Evolutionary conservation across 108 stramenopile species (phyloP).

Genomic region (Schizochytrium sp.): DNA sequence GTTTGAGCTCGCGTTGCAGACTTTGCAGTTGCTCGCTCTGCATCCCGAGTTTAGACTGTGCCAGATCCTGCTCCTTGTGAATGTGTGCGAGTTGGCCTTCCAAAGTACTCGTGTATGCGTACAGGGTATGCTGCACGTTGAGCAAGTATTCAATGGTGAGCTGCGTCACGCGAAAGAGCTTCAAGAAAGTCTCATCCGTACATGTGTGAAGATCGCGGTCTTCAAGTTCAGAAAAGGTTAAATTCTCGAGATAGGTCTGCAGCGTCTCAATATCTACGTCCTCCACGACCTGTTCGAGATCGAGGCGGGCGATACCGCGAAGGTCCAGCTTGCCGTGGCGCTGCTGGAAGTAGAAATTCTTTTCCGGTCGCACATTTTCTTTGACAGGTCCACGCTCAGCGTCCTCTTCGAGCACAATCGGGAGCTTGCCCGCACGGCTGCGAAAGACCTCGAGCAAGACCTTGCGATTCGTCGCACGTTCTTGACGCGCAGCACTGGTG

Average conservation of each 20-base stretch:
- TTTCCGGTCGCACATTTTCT: neutral
- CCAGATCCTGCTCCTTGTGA: neutral
- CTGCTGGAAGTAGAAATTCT: constrained; percentile 14
- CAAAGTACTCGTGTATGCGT: neutral
- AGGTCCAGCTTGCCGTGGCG: neutral
- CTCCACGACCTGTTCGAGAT: neutral
- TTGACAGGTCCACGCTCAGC: neutral
- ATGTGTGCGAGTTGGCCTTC: neutral
- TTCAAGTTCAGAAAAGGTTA: neutral
- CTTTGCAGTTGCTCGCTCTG: neutral
- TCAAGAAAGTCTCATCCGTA: neutral
- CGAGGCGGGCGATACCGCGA: neutral
- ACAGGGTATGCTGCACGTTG: constrained; percentile 3
- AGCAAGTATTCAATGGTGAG: constrained; percentile 19
- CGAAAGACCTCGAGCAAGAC: neutral
- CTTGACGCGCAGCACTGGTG: neutral
- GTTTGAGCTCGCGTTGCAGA: neutral
- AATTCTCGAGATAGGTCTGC: neutral
- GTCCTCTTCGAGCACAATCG: neutral
- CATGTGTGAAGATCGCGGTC: neutral
- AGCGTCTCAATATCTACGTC: constrained; percentile 17
- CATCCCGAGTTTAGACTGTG: neutral
- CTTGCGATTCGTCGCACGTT: neutral
- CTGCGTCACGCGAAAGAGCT: constrained; percentile 13
- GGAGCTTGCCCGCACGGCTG: neutral